A percentile compares a stretch with the other conserved stretches of the same genome.
These are phyloP conservation scores for Pyracantha coccinea DNA, from an alignment of 331 rosid genomes.

Conservation along the genomic window DNA sequence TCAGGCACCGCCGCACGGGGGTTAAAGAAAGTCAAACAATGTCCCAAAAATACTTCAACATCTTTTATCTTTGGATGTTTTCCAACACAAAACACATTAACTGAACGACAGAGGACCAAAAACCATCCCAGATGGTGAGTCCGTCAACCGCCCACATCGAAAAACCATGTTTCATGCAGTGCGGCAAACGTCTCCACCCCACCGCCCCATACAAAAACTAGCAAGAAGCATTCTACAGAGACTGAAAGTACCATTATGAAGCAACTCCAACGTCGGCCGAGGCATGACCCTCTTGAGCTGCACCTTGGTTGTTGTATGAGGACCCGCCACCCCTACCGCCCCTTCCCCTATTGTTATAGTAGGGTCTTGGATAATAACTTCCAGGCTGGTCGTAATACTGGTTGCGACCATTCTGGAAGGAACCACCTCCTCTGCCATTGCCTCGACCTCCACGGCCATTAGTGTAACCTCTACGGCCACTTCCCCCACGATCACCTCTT, in stretches of 20 bases:
- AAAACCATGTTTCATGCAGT: constrained; percentile 24
- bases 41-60: not conserved
- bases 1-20: not conserved
- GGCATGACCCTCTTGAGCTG: constrained; percentile 41
- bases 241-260: constrained; percentile 31
- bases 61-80: constrained; percentile 13
- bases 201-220: constrained; percentile 17
- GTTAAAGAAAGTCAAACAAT: not conserved
- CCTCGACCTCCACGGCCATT: constrained; percentile 85
- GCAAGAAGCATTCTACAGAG: constrained; percentile 32
- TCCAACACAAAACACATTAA: constrained; percentile 21
- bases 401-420: constrained; percentile 69
- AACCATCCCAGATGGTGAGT: constrained; percentile 34
- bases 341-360: constrained; percentile 63
- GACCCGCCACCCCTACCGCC: constrained; percentile 70
- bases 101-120: constrained; percentile 28
- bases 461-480: constrained; percentile 69
- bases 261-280: constrained; percentile 65
- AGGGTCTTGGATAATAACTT: constrained; percentile 60
- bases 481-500: constrained; percentile 82
- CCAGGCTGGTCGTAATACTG: constrained; percentile 83
- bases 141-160: constrained; percentile 28
- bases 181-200: constrained; percentile 30
- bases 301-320: constrained; percentile 41
- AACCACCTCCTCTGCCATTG: constrained; percentile 54